Percentiles rank a stretch among this genome's conserved stretches.
phyloP scores from a whole-genome alignment of 2,329 filamentous ascomycete genomes.

The Sporothrix protearum region DNA sequence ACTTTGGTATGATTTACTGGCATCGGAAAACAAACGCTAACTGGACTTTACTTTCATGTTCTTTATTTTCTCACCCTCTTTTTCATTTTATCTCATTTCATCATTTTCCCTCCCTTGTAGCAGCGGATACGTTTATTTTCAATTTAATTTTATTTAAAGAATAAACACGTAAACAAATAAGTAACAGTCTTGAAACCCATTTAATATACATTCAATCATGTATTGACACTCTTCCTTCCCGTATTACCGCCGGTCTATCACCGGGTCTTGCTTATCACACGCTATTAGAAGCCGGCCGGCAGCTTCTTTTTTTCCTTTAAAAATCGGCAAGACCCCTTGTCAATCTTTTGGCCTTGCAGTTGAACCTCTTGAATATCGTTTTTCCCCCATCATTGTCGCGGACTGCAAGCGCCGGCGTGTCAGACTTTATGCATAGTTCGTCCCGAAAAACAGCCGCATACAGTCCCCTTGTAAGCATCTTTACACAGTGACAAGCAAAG shows the following conservation, averaged over 20 bases:
- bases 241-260: neutral
- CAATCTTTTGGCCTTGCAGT: neutral
- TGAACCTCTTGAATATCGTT: neutral
- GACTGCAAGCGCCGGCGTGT: conserved; percentile 6
- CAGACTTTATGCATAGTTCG: neutral
- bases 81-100: neutral
- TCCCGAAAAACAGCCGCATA: neutral
- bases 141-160: neutral
- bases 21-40: neutral
- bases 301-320: neutral
- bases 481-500: neutral
- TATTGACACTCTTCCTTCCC: neutral
- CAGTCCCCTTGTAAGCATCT: neutral
- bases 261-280: neutral
- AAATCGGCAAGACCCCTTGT: neutral
- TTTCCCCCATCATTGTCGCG: neutral
- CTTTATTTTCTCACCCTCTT: neutral
- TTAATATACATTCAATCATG: neutral
- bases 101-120: too few species aligned
- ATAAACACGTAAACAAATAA: neutral
- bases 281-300: neutral
- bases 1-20: neutral
- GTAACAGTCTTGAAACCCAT: neutral
- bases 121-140: neutral
- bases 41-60: neutral